These are phyloP conservation scores for Camelina sativa DNA, from an alignment of 345 rosid species.

Conservation along the genomic window DNA sequence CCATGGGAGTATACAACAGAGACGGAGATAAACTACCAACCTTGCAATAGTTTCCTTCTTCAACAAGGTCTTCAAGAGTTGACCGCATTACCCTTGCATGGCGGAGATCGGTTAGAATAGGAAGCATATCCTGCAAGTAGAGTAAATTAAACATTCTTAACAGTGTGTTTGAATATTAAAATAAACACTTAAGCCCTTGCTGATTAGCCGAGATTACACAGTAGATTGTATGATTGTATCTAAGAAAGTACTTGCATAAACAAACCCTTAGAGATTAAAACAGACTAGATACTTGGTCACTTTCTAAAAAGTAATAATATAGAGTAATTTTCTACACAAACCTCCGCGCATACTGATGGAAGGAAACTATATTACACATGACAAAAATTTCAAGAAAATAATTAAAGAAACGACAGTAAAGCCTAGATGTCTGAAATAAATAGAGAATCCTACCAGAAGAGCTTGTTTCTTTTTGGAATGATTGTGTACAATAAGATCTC, in stretches of 20 bases:
- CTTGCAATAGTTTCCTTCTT: slow-evolving; percentile 94
- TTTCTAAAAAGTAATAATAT: slow-evolving; percentile 6
- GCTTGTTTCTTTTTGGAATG: slow-evolving; percentile 93
- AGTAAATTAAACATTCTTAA: slow-evolving; percentile 27
- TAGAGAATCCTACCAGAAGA: slow-evolving; percentile 65
- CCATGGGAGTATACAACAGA: slow-evolving; percentile 9
- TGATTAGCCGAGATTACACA: slow-evolving; percentile 19
- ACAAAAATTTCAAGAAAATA: not conserved
- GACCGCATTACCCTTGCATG: slow-evolving; percentile 83
- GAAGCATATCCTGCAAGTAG: slow-evolving; percentile 81
- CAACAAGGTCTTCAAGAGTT: slow-evolving; percentile 84
- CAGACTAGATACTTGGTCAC: not conserved
- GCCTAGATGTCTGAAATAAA: slow-evolving; percentile 17
- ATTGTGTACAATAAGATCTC: slow-evolving; percentile 95
- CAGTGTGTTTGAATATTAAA: slow-evolving; percentile 3
- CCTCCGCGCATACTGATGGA: not conserved
- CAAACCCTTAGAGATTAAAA: not conserved
- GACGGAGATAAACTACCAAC: slow-evolving; percentile 44
- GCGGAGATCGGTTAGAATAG: slow-evolving; percentile 71
- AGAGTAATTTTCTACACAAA: slow-evolving; percentile 20
- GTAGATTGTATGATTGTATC: not conserved
- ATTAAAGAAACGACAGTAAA: slow-evolving; percentile 11
- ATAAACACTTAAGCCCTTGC: slow-evolving; percentile 2
- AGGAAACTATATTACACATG: slow-evolving; percentile 5
- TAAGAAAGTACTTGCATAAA: slow-evolving; percentile 4